Evolutionary conservation across 129 eudicot species (phyloP).

Genomic region (Apium graveolens): DNA sequence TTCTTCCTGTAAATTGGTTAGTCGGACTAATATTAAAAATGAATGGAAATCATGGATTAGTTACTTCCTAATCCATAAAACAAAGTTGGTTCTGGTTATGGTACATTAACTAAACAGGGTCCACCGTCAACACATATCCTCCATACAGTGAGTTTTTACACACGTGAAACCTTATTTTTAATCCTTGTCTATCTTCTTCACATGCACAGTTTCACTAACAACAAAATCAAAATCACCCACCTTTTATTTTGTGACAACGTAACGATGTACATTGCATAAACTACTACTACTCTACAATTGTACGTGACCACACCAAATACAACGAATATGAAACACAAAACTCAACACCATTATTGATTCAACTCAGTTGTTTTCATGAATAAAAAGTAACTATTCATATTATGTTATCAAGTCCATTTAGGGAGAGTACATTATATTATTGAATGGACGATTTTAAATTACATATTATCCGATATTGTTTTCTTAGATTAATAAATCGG

Average conservation of each 20-base stretch:
- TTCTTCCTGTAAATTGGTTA: too few species aligned
- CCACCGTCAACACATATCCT: background rate
- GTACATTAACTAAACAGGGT: background rate
- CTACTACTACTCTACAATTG: too few species aligned
- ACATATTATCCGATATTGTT: background rate
- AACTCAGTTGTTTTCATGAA: too few species aligned
- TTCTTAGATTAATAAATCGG: background rate
- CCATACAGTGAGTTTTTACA: background rate
- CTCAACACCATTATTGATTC: too few species aligned
- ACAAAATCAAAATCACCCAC: slow-evolving; percentile 19
- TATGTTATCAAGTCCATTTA: too few species aligned
- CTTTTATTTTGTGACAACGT: background rate
- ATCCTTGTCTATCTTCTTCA: background rate
- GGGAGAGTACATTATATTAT: background rate
- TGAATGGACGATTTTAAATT: background rate
- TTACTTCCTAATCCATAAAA: too few species aligned
- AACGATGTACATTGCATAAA: background rate
- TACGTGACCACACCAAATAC: too few species aligned
- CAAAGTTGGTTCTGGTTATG: too few species aligned
- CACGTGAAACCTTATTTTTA: slow-evolving; percentile 24
- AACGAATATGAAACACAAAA: too few species aligned
- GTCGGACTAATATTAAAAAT: too few species aligned
- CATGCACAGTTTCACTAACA: slow-evolving; percentile 38
- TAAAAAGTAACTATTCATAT: too few species aligned
- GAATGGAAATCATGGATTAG: too few species aligned